A percentile compares a stretch with the other conserved stretches of the same genome.
phyloP scores from a whole-genome alignment of 2,329 filamentous ascomycete species.

The Aspergillus thermomutatus region DNA sequence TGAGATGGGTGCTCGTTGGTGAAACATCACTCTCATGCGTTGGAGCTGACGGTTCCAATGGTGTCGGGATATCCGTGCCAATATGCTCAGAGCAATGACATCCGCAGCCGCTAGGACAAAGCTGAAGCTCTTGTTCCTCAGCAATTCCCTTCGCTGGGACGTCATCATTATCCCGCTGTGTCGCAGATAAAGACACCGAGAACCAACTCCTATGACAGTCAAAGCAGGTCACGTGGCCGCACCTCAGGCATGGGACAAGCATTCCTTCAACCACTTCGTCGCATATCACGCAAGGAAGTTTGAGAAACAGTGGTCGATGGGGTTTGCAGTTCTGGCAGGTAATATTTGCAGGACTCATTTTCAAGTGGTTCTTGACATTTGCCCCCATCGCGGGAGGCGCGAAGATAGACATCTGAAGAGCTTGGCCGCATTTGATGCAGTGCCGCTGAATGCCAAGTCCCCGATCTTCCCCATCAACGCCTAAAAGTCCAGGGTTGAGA shows the following conservation, averaged over 20 bases:
- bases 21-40: constrained; percentile 17
- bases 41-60: constrained; percentile 20
- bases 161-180: constrained; percentile 11
- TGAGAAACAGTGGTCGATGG: constrained; percentile 29
- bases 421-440: constrained; percentile 40
- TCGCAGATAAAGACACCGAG: constrained; percentile 14
- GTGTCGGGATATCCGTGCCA: constrained; percentile 30
- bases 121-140: constrained; percentile 18
- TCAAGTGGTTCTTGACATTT: constrained; percentile 19
- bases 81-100: constrained; percentile 44
- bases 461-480: constrained; percentile 13
- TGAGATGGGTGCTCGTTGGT: constrained; percentile 15
- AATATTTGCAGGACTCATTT: constrained; percentile 11
- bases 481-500: constrained; percentile 6
- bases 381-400: constrained; percentile 18
- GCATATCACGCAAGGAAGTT: constrained; percentile 45
- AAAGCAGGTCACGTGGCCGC: constrained; percentile 47
- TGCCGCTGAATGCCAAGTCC: constrained; percentile 42
- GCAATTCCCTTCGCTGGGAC: constrained; percentile 7
- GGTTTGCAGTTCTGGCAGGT: constrained; percentile 38
- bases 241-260: constrained; percentile 45
- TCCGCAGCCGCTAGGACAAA: constrained; percentile 48
- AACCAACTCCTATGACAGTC: constrained; percentile 45
- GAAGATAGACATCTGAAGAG: constrained; percentile 37
- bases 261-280: constrained; percentile 42